Evolutionary conservation across 2,329 filamentous ascomycete genomes (phyloP).

Genomic region (Neonectria coccinea): DNA sequence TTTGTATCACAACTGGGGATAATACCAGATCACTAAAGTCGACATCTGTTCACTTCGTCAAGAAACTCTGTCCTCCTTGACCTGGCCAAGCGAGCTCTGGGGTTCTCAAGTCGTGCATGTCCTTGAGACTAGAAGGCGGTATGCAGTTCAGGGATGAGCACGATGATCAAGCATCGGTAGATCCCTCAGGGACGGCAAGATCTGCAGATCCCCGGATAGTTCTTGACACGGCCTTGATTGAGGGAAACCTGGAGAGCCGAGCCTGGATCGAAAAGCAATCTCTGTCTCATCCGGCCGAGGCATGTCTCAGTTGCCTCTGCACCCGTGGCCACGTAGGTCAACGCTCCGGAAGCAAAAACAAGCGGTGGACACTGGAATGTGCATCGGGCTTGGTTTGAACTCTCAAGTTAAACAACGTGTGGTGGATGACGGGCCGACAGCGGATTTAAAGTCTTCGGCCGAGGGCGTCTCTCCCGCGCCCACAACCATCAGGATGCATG

Average conservation of each 20-base stretch:
- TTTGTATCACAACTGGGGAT: not conserved
- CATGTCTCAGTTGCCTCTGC: not conserved
- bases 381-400: conserved; percentile 1
- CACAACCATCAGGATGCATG: not conserved
- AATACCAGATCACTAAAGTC: too few species aligned
- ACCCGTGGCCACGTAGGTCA: not conserved
- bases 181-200: not conserved
- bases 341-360: conserved; percentile 1
- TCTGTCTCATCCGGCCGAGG: not conserved
- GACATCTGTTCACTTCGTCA: not conserved
- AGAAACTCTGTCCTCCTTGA: not conserved
- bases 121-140: not conserved
- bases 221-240: not conserved
- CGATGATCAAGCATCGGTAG: not conserved
- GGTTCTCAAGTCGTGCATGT: not conserved
- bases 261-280: not conserved
- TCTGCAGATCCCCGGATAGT: not conserved
- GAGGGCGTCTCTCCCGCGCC: not conserved
- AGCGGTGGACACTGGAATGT: conserved; percentile 12
- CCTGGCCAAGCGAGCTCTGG: not conserved
- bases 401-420: not conserved
- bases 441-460: not conserved
- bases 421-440: not conserved
- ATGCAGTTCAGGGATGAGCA: not conserved
- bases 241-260: not conserved